Conservation (phyloP, 371 early-diverging fungal genomes). For the Dichotomocladium elegans region DNA sequence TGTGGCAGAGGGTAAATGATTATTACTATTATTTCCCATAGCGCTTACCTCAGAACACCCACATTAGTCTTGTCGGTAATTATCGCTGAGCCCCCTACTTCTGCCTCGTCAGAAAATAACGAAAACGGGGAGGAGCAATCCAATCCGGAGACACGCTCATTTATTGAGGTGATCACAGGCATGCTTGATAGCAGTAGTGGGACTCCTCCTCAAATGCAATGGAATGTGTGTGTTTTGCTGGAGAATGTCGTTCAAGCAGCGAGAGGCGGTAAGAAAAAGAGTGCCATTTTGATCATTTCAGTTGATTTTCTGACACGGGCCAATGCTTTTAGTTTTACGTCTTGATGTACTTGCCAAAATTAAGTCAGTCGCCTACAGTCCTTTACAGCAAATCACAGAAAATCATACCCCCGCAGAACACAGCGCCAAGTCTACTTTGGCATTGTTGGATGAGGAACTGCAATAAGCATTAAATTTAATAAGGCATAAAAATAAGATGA, state of each 20-base stretch:
- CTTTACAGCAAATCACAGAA: not conserved
- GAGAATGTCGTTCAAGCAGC: constrained; percentile 43
- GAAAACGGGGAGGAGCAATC: constrained; percentile 16
- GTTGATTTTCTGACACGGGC: too few species aligned
- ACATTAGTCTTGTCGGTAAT: not conserved
- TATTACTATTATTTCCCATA: not conserved
- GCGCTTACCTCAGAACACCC: not conserved
- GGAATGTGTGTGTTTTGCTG: constrained; percentile 51
- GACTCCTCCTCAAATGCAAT: constrained; percentile 29
- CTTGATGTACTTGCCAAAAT: not conserved
- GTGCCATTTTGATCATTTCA: too few species aligned
- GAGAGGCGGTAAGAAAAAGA: constrained; percentile 24
- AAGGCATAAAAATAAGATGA: too few species aligned
- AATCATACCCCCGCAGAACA: too few species aligned
- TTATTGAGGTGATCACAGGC: constrained; percentile 42
- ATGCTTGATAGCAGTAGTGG: constrained; percentile 15
- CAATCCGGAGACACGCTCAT: constrained; percentile 20
- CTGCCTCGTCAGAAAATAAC: constrained; percentile 1
- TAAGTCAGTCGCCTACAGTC: not conserved
- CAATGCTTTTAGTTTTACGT: not conserved
- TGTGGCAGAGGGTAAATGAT: constrained; percentile 11
- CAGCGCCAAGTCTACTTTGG: too few species aligned
- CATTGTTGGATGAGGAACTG: too few species aligned
- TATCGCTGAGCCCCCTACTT: not conserved
- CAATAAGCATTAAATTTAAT: too few species aligned